These are phyloP conservation scores for Leucocoprinus birnbaumii DNA, from an alignment of 768 basidiomycete genomes.

Conservation along the genomic window DNA sequence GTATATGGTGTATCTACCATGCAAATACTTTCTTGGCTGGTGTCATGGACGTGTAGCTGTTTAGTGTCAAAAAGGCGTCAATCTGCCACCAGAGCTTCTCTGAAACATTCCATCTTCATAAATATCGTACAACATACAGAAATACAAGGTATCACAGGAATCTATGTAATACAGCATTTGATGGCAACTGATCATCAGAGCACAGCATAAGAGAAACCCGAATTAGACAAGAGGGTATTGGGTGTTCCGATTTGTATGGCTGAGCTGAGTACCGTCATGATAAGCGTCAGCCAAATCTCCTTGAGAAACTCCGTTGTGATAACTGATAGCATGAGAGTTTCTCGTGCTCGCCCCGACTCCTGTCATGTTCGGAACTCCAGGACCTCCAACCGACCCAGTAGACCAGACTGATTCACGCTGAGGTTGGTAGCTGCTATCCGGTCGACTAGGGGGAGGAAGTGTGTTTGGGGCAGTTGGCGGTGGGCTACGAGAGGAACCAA, in stretches of 20 bases:
- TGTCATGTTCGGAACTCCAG: slow-evolving; percentile 11
- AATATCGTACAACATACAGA: too few species aligned
- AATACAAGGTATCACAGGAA: neutral
- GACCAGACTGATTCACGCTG: slow-evolving; percentile 6
- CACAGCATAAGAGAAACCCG: neutral
- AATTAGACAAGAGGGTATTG: neutral
- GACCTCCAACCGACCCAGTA: slow-evolving; percentile 10
- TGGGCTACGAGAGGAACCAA: neutral
- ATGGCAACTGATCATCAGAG: neutral
- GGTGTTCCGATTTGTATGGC: neutral
- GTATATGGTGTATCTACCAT: too few species aligned
- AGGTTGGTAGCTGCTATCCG: slow-evolving; percentile 7
- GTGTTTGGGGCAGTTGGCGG: neutral
- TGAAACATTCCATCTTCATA: too few species aligned
- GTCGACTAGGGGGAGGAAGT: slow-evolving; percentile 6
- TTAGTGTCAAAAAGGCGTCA: too few species aligned
- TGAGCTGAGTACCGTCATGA: neutral
- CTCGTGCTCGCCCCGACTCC: slow-evolving; percentile 9
- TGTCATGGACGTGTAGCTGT: too few species aligned
- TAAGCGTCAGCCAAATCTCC: neutral
- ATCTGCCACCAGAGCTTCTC: too few species aligned
- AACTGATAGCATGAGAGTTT: slow-evolving; percentile 4
- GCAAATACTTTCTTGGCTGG: too few species aligned
- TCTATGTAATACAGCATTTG: neutral
- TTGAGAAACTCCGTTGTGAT: slow-evolving; percentile 7